Base-by-base conservation (phyloP, 2,329 filamentous ascomycete genomes). In the Pseudopithomyces chartarum region DNA sequence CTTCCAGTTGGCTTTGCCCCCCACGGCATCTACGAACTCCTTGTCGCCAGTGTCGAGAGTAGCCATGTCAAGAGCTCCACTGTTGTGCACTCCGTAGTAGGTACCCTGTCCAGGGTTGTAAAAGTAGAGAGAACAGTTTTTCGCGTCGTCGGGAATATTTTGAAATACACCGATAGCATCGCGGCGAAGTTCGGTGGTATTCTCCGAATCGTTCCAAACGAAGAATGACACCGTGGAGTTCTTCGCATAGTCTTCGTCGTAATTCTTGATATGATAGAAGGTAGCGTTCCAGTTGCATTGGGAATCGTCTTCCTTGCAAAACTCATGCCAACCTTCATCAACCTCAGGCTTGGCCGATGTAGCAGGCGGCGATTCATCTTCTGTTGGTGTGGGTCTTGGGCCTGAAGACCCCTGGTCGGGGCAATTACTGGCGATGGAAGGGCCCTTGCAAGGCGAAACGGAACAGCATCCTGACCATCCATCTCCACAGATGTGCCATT, bases 391-490 rank as follows among this genome's bases (percentile, higher is more conserved):
- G 10, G 50, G 39, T 38, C 13, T 4, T 26, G 48, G 34, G n/a
- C 19, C 32, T 26, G 49, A 40, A 19, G 36, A 23, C 43, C 38
- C 38, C 20, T 52, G 17, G 17, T 53, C 40, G 19, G 50, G 40
- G 17, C 50, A 53, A 20, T 32, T 42, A 26, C 50, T 53, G 20
- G 39, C 50, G 7, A 38, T 44, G 38, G 50, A 29, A 39, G 50
- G 50, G 23, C 49, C 50, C 17, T 53, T 45, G 42, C 50, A 53
- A 38, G 50, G 50, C 32, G 19, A 45, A 13, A 46, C 42, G 17
- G 50, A 36, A 42, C 50, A 53, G 50, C 50, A 53, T 6, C 40
- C 50, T 46, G 40, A 4, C 42, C 40, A 53, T n/a, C 50, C 40
- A 20, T 53, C 50, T 34, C 50, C 39, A 13, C 42, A 53, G 17